Conservation (phyloP, 2,329 filamentous ascomycete genomes). For the Pseudogymnoascus sp. region DNA sequence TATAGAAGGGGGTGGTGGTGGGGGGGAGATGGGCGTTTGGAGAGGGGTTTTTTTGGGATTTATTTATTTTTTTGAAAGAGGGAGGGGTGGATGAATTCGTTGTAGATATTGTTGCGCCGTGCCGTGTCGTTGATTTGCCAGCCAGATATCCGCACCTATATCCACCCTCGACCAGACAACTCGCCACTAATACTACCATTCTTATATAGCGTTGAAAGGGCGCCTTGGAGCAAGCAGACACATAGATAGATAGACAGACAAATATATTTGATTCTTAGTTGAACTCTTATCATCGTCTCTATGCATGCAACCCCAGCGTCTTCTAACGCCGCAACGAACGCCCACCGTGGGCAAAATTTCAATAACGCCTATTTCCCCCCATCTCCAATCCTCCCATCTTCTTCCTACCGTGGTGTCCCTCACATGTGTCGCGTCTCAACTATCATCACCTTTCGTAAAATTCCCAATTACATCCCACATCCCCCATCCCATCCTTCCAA, state of each 20-base stretch:
- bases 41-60: background rate
- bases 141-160: background rate
- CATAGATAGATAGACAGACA: background rate
- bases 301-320: background rate
- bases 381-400: background rate
- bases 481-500: background rate
- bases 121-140: background rate
- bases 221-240: background rate
- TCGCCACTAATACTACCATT: background rate
- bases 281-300: background rate
- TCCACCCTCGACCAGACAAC: background rate
- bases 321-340: background rate
- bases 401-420: background rate
- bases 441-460: background rate
- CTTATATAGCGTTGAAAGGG: background rate
- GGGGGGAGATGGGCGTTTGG: background rate
- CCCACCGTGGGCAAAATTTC: background rate
- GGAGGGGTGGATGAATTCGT: background rate
- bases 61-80: background rate
- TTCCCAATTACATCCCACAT: background rate
- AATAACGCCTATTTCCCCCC: background rate
- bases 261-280: background rate
- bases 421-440: background rate
- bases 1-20: background rate
- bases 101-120: background rate